A percentile compares a stretch with the other conserved stretches of the same genome.
These are phyloP conservation scores for Bremia lactucae DNA, from an alignment of 352 stramenopile genomes.

Conservation along the genomic window DNA sequence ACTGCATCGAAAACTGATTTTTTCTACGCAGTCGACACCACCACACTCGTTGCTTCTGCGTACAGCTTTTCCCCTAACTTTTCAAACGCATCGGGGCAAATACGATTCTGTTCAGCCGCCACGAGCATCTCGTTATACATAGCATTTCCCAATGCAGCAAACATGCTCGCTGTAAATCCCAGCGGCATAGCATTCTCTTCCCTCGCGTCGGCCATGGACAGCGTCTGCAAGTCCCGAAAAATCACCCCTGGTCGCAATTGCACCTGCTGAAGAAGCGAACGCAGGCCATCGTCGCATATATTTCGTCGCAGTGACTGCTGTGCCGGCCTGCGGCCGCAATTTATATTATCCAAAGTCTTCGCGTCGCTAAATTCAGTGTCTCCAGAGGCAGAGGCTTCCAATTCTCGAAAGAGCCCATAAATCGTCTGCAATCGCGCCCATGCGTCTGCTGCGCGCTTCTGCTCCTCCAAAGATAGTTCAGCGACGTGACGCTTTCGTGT, in stretches of 20 bases:
- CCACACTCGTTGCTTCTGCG: slow-evolving; percentile 29
- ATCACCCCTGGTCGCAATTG: slow-evolving; percentile 29
- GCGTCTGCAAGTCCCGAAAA: slow-evolving; percentile 39
- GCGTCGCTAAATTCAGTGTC: slow-evolving; percentile 13
- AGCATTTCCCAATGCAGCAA: slow-evolving; percentile 48
- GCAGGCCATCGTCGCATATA: slow-evolving; percentile 34
- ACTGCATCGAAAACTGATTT: neutral
- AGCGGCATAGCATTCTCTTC: slow-evolving; percentile 34
- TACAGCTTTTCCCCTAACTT: slow-evolving; percentile 45
- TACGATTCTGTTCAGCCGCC: slow-evolving; percentile 29
- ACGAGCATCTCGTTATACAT: slow-evolving; percentile 59
- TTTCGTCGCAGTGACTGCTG: slow-evolving; percentile 4
- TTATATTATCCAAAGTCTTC: slow-evolving; percentile 5
- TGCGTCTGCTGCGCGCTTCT: slow-evolving; percentile 37
- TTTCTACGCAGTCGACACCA: slow-evolving; percentile 30
- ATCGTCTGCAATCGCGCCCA: slow-evolving; percentile 48
- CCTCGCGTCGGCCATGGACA: slow-evolving; percentile 17
- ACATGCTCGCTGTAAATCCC: slow-evolving; percentile 66
- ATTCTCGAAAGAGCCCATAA: slow-evolving; percentile 46
- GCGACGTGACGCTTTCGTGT: slow-evolving; percentile 15
- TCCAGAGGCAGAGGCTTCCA: slow-evolving; percentile 16
- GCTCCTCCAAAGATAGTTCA: slow-evolving; percentile 27
- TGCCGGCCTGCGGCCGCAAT: neutral
- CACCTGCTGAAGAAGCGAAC: slow-evolving; percentile 32
- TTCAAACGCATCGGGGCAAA: slow-evolving; percentile 40